Base-by-base conservation (phyloP, 306 rosid species). In the Prunus mume region DNA sequence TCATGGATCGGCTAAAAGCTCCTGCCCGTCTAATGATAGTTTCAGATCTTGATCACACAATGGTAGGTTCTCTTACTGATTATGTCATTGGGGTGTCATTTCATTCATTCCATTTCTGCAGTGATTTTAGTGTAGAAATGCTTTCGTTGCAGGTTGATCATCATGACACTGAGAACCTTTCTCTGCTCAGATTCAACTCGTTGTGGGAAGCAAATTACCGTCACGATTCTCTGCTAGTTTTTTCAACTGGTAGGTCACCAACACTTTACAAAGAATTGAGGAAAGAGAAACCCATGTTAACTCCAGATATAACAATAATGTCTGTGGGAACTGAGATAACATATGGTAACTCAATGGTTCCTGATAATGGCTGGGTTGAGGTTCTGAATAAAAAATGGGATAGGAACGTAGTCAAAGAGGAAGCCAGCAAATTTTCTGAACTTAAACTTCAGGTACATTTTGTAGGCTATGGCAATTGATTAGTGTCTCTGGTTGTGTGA, bases 271-370 rank as follows among this genome's bases (percentile, higher is more conserved):
- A 92, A 65, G 81, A 96, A 75, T 78, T 96, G 85, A 96, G 99
- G 87, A 88, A 86, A 71, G 90, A 96, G 85, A 96, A 90, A 85
- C 99, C 99, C 71, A 87, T 96, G 98, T 83, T 96, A 78, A 96
- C 97, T 67, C 99, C 97, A 2, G 98, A 96, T 83, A 91, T 96
- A 80, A 81, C 97, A 38, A 91, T 92, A 71, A 91, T 88, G 97
- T 96, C 99, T 46, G 99, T 96, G 57, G 99, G 99, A 68, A 96
- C 99, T 49, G 99, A 96, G 93, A 96, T 96, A 80, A 92, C 98
- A 47, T 96, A 92, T 76, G 97, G 98, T 10, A 87, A 76, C 58
- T 56, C 83, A 4, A 89, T 96, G 99, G 87, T 87, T 54, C 97
- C 97, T 0, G 99, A 95, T 82, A 87, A 87, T 45, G 97, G 97